Evolutionary conservation across 371 early-diverging fungal species (phyloP).

Genomic region (Chytridium lagenaria): DNA sequence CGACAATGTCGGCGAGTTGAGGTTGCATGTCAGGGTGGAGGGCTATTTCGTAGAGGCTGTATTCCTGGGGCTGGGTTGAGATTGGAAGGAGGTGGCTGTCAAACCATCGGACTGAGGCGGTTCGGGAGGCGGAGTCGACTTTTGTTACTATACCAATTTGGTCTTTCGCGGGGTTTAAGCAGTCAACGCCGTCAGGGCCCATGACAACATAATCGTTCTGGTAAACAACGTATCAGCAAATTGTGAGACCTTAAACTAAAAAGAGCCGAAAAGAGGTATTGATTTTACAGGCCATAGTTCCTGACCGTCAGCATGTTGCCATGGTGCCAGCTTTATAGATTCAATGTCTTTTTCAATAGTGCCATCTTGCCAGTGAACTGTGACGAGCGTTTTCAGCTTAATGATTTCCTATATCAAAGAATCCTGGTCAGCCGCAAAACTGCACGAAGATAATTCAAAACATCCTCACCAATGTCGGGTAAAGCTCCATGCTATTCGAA

Average conservation of each 20-base stretch:
- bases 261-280: neutral
- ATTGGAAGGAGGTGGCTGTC: no score
- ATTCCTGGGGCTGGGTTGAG: slow-evolving; percentile 27
- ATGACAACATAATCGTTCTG: slow-evolving; percentile 18
- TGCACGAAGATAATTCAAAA: neutral
- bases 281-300: slow-evolving; percentile 56
- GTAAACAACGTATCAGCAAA: no score
- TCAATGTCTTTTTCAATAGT: slow-evolving; percentile 34
- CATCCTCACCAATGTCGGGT: no score
- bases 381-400: slow-evolving; percentile 48
- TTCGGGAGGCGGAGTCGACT: slow-evolving; percentile 49
- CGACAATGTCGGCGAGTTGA: slow-evolving; percentile 25
- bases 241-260: no score
- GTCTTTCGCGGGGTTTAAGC: slow-evolving; percentile 24
- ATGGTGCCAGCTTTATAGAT: slow-evolving; percentile 49
- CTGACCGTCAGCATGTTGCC: slow-evolving; percentile 56
- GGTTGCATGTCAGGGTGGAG: slow-evolving; percentile 31
- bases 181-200: neutral
- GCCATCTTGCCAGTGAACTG: slow-evolving; percentile 60
- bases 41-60: slow-evolving; percentile 31
- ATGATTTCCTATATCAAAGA: slow-evolving; percentile 46
- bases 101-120: slow-evolving; percentile 54
- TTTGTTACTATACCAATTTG: slow-evolving; percentile 52
- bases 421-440: slow-evolving; percentile 17
- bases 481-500: no score